These are phyloP conservation scores for Penicillium canescens DNA, from an alignment of 495 filamentous ascomycete species.

Conservation along the genomic window DNA sequence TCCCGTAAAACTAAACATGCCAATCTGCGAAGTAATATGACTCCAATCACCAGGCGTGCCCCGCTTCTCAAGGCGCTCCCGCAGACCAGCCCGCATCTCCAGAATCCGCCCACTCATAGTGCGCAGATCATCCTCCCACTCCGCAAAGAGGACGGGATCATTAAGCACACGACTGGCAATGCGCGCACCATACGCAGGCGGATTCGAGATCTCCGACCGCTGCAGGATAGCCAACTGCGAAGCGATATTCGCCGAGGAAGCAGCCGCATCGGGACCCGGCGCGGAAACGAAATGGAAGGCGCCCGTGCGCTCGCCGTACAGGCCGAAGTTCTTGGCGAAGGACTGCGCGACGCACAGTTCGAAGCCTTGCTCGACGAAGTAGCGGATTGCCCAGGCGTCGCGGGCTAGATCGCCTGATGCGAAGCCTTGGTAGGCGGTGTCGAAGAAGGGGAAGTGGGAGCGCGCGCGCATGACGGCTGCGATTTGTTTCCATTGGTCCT, in stretches of 20 bases:
- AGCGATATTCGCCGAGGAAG: constrained; percentile 62
- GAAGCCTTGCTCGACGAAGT: constrained; percentile 94
- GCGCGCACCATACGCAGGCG: constrained; percentile 87
- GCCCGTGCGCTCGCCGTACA: constrained; percentile 94
- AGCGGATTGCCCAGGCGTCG: constrained; percentile 87
- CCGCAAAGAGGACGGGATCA: constrained; percentile 75
- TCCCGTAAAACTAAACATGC: constrained; percentile 99
- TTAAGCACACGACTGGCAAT: constrained; percentile 86
- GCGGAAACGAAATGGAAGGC: constrained; percentile 93
- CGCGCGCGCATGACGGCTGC: constrained; percentile 70
- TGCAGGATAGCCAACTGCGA: constrained; percentile 93
- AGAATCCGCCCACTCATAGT: constrained; percentile 96
- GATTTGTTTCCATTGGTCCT: constrained; percentile 91
- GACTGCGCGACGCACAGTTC: constrained; percentile 94
- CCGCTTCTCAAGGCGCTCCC: constrained; percentile 70
- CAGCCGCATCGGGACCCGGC: constrained; percentile 65
- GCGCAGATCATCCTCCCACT: constrained; percentile 90
- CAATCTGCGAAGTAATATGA: constrained; percentile 97
- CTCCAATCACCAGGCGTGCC: constrained; percentile 90
- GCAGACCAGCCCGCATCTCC: constrained; percentile 77
- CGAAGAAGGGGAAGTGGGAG: constrained; percentile 97
- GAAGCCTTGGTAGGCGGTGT: constrained; percentile 97
- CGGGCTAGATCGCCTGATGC: constrained; percentile 84
- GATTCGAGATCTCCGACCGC: constrained; percentile 95
- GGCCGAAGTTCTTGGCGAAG: constrained; percentile 98